Percentiles rank a stretch among this genome's conserved stretches.
Evolutionary conservation across 352 stramenopile genomes (phyloP).

Genomic region (Globisporangium barbulae): DNA sequence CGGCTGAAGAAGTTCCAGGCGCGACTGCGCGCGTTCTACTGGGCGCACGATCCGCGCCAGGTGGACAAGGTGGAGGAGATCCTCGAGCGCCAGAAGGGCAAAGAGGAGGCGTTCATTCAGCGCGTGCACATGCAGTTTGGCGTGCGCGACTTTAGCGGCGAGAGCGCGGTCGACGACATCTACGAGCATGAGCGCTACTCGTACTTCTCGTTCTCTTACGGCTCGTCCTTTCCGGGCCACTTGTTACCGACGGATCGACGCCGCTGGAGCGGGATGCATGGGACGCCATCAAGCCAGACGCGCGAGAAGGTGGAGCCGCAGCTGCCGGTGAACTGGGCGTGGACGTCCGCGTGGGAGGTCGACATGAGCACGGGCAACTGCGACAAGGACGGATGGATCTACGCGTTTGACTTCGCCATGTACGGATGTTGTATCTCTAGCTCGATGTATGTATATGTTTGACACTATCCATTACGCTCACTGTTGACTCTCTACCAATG

Average conservation of each 20-base stretch:
- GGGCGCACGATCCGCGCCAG: slow-evolving; percentile 66
- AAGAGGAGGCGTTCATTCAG: slow-evolving; percentile 61
- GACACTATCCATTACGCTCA: neutral
- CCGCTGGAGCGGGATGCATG: slow-evolving; percentile 53
- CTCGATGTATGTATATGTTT: neutral
- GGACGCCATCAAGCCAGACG: slow-evolving; percentile 57
- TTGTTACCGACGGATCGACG: slow-evolving; percentile 64
- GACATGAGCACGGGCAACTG: slow-evolving; percentile 51
- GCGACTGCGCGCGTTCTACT: slow-evolving; percentile 63
- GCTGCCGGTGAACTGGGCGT: slow-evolving; percentile 61
- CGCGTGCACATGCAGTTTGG: slow-evolving; percentile 58
- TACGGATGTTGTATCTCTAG: slow-evolving; percentile 12
- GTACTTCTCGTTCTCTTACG: slow-evolving; percentile 73
- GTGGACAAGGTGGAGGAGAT: slow-evolving; percentile 63
- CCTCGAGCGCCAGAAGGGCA: slow-evolving; percentile 36
- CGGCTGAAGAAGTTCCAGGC: slow-evolving; percentile 23
- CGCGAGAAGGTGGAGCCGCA: slow-evolving; percentile 58
- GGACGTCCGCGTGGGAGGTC: slow-evolving; percentile 58
- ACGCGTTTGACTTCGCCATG: slow-evolving; percentile 79
- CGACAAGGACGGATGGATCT: slow-evolving; percentile 68
- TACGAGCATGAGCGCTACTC: slow-evolving; percentile 85
- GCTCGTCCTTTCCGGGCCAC: slow-evolving; percentile 63
- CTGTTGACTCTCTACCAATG: neutral
- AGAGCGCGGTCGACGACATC: slow-evolving; percentile 64
- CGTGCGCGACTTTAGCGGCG: slow-evolving; percentile 65